phyloP scores from a whole-genome alignment of 495 filamentous ascomycete species.

The Penicillium desertorum region DNA sequence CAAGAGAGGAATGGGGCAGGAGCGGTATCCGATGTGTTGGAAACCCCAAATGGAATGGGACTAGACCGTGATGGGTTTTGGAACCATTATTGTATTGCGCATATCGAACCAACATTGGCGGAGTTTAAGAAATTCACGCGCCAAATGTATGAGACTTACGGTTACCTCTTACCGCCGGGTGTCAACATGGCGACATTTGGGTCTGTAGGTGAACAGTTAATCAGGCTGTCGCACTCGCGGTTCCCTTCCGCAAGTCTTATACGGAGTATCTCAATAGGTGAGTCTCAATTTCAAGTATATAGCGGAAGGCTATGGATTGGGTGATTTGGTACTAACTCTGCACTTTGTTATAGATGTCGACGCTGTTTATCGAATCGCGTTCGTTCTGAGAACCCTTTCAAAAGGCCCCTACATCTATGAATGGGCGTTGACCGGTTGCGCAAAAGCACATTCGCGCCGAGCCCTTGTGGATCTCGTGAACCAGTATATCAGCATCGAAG shows the following conservation, averaged over 20 bases:
- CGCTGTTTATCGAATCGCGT: slow-evolving; percentile 30
- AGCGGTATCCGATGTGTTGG: not conserved
- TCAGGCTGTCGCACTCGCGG: slow-evolving; percentile 13
- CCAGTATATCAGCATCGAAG: slow-evolving; percentile 10
- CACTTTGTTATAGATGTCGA: slow-evolving; percentile 26
- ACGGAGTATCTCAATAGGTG: slow-evolving; percentile 30
- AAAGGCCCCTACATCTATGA: slow-evolving; percentile 1
- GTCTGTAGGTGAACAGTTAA: slow-evolving; percentile 19
- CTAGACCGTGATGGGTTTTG: slow-evolving; percentile 5
- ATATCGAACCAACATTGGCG: not conserved
- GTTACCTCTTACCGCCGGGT: slow-evolving; percentile 7
- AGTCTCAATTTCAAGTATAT: slow-evolving; percentile 19
- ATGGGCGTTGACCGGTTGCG: slow-evolving; percentile 30
- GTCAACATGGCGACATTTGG: slow-evolving; percentile 24
- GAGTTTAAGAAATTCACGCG: not conserved
- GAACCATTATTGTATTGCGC: not conserved
- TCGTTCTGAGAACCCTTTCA: slow-evolving; percentile 4
- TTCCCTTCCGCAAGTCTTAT: slow-evolving; percentile 17
- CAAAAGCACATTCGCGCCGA: slow-evolving; percentile 26
- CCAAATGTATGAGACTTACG: slow-evolving; percentile 10
- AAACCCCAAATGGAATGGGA: not conserved
- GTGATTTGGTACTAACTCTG: not conserved
- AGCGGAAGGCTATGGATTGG: not conserved
- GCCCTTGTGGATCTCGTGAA: not conserved
- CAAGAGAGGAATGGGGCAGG: not conserved